These are phyloP conservation scores for Globisporangium nagaii DNA, from an alignment of 352 stramenopile species.

Conservation along the genomic window DNA sequence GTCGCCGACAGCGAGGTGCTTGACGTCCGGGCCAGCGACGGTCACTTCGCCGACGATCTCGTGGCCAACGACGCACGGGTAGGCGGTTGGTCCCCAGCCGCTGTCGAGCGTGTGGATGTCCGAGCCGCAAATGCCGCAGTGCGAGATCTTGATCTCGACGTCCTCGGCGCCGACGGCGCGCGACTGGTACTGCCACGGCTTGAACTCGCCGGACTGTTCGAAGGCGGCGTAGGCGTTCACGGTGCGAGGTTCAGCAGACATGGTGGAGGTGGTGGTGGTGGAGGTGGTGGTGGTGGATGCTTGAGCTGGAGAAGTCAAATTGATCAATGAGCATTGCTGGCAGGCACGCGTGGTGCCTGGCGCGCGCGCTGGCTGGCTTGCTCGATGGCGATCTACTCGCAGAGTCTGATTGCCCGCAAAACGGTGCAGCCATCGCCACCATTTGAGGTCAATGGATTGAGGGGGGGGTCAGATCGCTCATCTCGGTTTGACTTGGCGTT, in stretches of 20 bases:
- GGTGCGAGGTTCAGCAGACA: slow-evolving; percentile 20
- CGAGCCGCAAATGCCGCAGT: slow-evolving; percentile 54
- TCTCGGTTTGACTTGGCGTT: slow-evolving; percentile 1
- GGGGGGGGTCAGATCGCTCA: too few relatives aligned
- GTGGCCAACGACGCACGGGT: slow-evolving; percentile 42
- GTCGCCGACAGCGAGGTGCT: slow-evolving; percentile 66
- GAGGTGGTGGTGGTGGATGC: neutral
- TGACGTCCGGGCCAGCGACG: slow-evolving; percentile 32
- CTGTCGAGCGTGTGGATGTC: slow-evolving; percentile 50
- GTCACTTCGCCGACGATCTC: slow-evolving; percentile 55
- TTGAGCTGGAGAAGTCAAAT: slow-evolving; percentile 6
- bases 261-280: neutral
- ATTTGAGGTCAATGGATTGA: neutral
- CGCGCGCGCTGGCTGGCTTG: neutral
- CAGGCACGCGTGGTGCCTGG: too few relatives aligned
- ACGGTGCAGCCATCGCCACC: slow-evolving; percentile 1
- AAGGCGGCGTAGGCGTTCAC: slow-evolving; percentile 40
- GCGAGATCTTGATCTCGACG: slow-evolving; percentile 57
- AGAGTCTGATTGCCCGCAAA: too few relatives aligned
- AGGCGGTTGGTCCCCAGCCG: slow-evolving; percentile 34
- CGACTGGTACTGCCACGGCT: slow-evolving; percentile 39
- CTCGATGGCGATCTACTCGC: too few relatives aligned
- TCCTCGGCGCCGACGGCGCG: slow-evolving; percentile 37
- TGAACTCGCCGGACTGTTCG: slow-evolving; percentile 20
- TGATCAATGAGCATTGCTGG: neutral